Evolutionary conservation across 169 alveolate genomes (phyloP).

Genomic region (Miamiensis avidus): DNA sequence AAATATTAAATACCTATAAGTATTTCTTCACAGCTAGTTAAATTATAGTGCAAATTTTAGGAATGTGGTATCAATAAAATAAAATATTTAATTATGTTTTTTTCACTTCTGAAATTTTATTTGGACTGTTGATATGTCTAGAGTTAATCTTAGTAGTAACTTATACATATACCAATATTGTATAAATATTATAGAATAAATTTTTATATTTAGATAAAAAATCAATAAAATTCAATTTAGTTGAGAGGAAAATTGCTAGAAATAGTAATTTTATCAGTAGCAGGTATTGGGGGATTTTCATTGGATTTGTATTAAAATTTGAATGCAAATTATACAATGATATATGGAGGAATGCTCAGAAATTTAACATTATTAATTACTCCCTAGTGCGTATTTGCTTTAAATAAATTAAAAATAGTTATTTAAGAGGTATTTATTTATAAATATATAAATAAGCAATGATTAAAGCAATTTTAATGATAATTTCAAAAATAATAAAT

Average conservation of each 20-base stretch:
- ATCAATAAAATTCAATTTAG: too few relatives aligned
- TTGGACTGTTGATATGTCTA: background rate
- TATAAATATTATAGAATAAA: too few relatives aligned
- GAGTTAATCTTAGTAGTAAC: background rate
- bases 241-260: background rate
- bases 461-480: background rate
- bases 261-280: too few relatives aligned
- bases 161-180: background rate
- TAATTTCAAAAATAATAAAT: too few relatives aligned
- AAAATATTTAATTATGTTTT: too few relatives aligned
- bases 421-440: background rate
- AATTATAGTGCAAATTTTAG: too few relatives aligned
- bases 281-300: background rate
- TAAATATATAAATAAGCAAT: background rate
- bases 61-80: too few relatives aligned
- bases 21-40: too few relatives aligned
- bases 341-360: background rate
- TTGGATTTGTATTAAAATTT: background rate
- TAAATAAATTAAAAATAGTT: background rate
- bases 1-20: too few relatives aligned
- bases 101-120: background rate
- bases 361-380: background rate
- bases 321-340: background rate
- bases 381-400: background rate
- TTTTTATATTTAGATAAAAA: too few relatives aligned